Evolutionary conservation across 164 flowering plant genomes (phyloP), one percentile per base, ranked within the genome.

Genomic region (Chimonanthus salicifolius): DNA sequence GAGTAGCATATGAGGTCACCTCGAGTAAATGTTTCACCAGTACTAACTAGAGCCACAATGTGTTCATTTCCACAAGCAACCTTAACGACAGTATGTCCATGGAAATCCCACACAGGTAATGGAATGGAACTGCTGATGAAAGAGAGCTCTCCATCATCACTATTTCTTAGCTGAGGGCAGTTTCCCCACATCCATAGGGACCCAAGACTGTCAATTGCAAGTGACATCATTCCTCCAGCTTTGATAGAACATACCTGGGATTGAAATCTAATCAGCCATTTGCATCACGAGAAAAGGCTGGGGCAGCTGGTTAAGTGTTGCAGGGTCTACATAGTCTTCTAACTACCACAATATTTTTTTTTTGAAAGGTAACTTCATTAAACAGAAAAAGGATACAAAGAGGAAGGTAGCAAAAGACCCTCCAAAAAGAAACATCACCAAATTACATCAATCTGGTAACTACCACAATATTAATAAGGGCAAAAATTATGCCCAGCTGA

Each of bases 31-130:
- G 83, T 80, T 82, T 90, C 91, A 64, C 89, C 92, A 47, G 86
- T 83, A 78, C 83, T 89, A 66, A 88, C 97, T 66, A 94, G 83
- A 47, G 95, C 97, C 10, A 94, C 86, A 60, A 91, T 83, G 82
- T 94, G 97, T 73, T 91, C 97, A 80, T 83, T 91, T 79, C 98
- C 98, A 83, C 97, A 94, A 49, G 97, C 98, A 58, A 94, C 98
- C 76, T 90, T 92, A 69, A 89, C 90, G 78, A 94, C 97, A 49
- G 84, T 85, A 74, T 83, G 94, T 49, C 98, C 97, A 74, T 86
- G 80, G 76, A 92, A 90, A 80, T 86, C 82, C 87, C 87, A 81
- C 16, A 94, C 82, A 51, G 92, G 97, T 45, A 80, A 20, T 50
- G 98, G 97, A 65, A 70, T 74, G 43, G 80, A 74, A 77, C 65